Conservation (phyloP, 1,139 yeast species). For the Komagataea norvegica region DNA sequence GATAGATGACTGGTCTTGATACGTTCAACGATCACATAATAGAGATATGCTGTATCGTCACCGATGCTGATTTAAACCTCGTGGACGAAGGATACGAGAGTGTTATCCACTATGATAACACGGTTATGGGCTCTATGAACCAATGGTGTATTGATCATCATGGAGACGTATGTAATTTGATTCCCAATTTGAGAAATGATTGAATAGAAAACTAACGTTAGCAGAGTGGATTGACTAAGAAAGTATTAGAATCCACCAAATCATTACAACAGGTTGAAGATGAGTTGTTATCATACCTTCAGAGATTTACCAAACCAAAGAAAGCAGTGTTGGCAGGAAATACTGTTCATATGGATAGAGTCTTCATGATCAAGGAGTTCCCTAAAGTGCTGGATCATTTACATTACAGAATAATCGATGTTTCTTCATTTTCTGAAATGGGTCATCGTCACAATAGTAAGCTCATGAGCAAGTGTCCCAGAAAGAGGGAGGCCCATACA, state of each 20-base stretch:
- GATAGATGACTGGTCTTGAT: slow-evolving; percentile 87
- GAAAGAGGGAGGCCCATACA: slow-evolving; percentile 68
- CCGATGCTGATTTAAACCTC: slow-evolving; percentile 72
- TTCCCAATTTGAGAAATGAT: background rate
- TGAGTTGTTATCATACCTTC: slow-evolving; percentile 60
- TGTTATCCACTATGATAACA: slow-evolving; percentile 66
- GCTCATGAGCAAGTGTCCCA: slow-evolving; percentile 53
- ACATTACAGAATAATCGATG: slow-evolving; percentile 86
- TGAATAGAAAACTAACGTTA: background rate
- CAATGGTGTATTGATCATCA: slow-evolving; percentile 86
- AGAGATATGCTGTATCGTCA: slow-evolving; percentile 86
- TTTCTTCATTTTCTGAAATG: slow-evolving; percentile 75
- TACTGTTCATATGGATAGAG: slow-evolving; percentile 85
- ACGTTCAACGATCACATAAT: slow-evolving; percentile 69
- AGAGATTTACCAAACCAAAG: slow-evolving; percentile 46
- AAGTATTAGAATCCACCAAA: slow-evolving; percentile 53
- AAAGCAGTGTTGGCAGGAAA: slow-evolving; percentile 83
- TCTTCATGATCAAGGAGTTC: slow-evolving; percentile 79
- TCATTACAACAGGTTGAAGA: slow-evolving; percentile 56
- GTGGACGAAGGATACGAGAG: slow-evolving; percentile 78
- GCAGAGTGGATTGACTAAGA: slow-evolving; percentile 68
- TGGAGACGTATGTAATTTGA: slow-evolving; percentile 33
- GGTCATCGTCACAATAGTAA: slow-evolving; percentile 72
- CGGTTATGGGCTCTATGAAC: slow-evolving; percentile 66
- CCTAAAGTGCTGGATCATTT: slow-evolving; percentile 69